Base-by-base conservation (phyloP, 148 eudicot genomes). In the Dysphania ambrosioides region DNA sequence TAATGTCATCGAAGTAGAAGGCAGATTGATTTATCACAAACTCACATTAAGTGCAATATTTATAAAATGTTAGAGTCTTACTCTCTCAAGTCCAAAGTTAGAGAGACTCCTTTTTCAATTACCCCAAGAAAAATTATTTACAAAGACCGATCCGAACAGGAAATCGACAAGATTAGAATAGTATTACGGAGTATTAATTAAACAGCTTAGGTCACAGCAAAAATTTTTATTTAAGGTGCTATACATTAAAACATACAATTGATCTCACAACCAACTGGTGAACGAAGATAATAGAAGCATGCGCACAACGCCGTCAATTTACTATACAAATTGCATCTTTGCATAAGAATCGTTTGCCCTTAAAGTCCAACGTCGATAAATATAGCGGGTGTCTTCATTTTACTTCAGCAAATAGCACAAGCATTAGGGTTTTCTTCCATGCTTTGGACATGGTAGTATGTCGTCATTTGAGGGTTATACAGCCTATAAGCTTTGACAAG, bases 361-460 rank as follows among this genome's bases (percentile, higher is more conserved):
- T 12, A 40, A 6, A 5, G 31, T 19, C 29, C 40, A 34, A 32
- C 42, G 30, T 56, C 32, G 10, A 23, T 1, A 16, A 71, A 56
- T 12, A n/a, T 10, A 36, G 64, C 68, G 16, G 66, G 31, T 56
- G 21, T 5, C 19, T 2, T 11, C 0, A 3, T 32, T 15, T 6
- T 18, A n/a, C 24, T 18, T 83, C 79, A 90, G 47, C 82, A 85
- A 23, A 91, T 87, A n/a, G 79, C 68, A 69, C 97, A 91, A 63
- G 93, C 89, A 72, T 87, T 91, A 0, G 97, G 97, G 69, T 91
- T 89, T 77, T 91, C 97, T 77, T 91, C 97, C 71, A 88, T 79
- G 83, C 97, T 87, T 55, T 85, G 85, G 60, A 73, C 85, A 81
- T 85, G 69, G 73, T 88, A 81, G 34, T 80, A 60, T 6, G 85